These are phyloP conservation scores for Geosiphon pyriformis DNA, from an alignment of 192 early-diverging fungal genomes.

Conservation along the genomic window DNA sequence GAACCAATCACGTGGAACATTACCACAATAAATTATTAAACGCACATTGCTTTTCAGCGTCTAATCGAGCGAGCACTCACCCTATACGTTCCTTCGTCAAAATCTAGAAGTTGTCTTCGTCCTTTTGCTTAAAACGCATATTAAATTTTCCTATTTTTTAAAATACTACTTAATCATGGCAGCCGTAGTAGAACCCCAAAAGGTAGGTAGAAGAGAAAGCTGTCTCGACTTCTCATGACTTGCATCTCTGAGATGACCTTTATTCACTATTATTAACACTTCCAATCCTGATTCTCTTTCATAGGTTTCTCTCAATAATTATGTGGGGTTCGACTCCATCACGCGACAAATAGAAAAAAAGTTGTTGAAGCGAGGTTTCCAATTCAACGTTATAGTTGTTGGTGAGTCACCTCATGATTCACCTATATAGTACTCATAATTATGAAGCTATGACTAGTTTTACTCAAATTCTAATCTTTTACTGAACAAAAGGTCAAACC, in stretches of 20 bases:
- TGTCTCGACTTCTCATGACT: not conserved
- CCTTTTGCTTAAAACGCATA: too few relatives aligned
- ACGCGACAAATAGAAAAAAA: slow-evolving; percentile 97
- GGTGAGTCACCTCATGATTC: slow-evolving; percentile 47
- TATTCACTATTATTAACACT: not conserved
- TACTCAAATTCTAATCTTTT: not conserved
- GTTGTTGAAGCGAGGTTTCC: slow-evolving; percentile 94
- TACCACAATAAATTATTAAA: too few relatives aligned
- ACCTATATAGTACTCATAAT: too few relatives aligned
- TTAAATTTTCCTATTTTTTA: too few relatives aligned
- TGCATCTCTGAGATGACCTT: not conserved
- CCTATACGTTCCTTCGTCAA: slow-evolving; percentile 19
- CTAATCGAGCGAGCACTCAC: slow-evolving; percentile 15
- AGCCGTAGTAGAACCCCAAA: slow-evolving; percentile 20
- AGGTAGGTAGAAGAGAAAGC: slow-evolving; percentile 7
- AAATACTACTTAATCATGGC: slow-evolving; percentile 16
- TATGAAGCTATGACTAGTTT: too few relatives aligned
- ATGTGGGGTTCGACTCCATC: slow-evolving; percentile 98
- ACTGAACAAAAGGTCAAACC: slow-evolving; percentile 75
- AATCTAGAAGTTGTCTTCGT: too few relatives aligned
- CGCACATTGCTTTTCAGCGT: too few relatives aligned
- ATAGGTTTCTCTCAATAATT: slow-evolving; percentile 70
- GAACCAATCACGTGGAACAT: too few relatives aligned
- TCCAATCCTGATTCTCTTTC: not conserved
- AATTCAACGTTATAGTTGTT: slow-evolving; percentile 97